Percentiles rank a stretch among this genome's conserved stretches.
phyloP scores from a whole-genome alignment of 345 rosid genomes.

The Citrus glauca region DNA sequence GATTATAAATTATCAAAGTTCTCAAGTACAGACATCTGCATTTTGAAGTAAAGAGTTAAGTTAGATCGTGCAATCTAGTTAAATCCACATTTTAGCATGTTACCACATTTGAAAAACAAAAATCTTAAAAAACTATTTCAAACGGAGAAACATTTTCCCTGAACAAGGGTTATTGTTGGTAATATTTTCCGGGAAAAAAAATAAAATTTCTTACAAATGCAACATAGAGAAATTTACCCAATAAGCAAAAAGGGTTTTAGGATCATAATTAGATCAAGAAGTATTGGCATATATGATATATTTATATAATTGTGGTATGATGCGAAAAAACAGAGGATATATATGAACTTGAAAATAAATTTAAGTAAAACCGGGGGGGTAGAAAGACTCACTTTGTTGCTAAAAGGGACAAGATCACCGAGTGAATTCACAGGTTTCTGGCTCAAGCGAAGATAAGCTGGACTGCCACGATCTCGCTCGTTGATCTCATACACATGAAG shows the following conservation, averaged over 20 bases:
- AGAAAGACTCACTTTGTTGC: constrained; percentile 50
- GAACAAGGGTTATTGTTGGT: background rate
- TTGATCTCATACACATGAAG: constrained; percentile 73
- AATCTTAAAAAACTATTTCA: background rate
- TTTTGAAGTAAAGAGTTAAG: too few species aligned
- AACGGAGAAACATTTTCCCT: background rate
- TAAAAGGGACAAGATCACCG: constrained; percentile 91
- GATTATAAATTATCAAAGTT: too few species aligned
- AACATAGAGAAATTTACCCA: background rate
- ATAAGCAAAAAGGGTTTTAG: background rate
- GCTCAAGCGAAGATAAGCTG: constrained; percentile 70
- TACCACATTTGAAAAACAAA: too few species aligned
- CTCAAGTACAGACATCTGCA: too few species aligned
- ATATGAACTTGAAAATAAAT: background rate
- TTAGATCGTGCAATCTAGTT: too few species aligned
- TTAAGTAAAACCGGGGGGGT: too few species aligned
- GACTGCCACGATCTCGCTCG: constrained; percentile 87
- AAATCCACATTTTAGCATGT: too few species aligned
- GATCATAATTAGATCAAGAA: background rate
- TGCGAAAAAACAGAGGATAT: background rate
- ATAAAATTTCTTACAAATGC: background rate
- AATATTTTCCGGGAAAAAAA: background rate
- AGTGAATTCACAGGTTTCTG: constrained; percentile 75
- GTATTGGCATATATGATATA: too few species aligned
- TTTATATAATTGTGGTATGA: background rate